phyloP scores from a whole-genome alignment of 306 rosid genomes.

The Trifolium pratense region DNA sequence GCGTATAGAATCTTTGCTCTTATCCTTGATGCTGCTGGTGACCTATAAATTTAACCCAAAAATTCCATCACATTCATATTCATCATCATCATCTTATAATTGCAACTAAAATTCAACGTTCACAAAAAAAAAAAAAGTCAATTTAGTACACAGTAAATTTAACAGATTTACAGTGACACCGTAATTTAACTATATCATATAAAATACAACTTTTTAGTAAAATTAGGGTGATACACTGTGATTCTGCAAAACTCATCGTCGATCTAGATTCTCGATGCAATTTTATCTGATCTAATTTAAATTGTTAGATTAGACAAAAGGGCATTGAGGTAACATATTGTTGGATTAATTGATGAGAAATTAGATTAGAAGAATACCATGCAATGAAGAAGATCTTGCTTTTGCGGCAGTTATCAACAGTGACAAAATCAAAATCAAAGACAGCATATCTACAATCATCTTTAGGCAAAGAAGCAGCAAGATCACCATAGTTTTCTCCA shows the following conservation, averaged over 20 bases:
- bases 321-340: not conserved
- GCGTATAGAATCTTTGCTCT: slow-evolving; percentile 96
- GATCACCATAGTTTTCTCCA: slow-evolving; percentile 80
- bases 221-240: not conserved
- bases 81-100: not conserved
- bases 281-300: not conserved
- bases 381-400: slow-evolving; percentile 99
- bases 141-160: not conserved
- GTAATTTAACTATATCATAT: not conserved
- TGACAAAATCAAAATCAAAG: slow-evolving; percentile 94
- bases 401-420: slow-evolving; percentile 96
- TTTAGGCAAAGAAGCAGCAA: slow-evolving; percentile 81
- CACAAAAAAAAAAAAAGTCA: not conserved
- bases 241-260: not conserved
- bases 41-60: slow-evolving; percentile 52
- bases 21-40: slow-evolving; percentile 92
- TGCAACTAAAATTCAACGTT: not conserved
- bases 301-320: not conserved
- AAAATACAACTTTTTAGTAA: not conserved
- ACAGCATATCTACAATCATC: slow-evolving; percentile 98
- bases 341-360: not conserved
- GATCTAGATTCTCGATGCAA: not conserved
- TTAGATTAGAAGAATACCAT: slow-evolving; percentile 53
- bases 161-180: not conserved
- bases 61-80: not conserved